A percentile compares a stretch with the other conserved stretches of the same genome.
Evolutionary conservation across 2,329 filamentous ascomycete species (phyloP).

Genomic region (Penicillium sp.): DNA sequence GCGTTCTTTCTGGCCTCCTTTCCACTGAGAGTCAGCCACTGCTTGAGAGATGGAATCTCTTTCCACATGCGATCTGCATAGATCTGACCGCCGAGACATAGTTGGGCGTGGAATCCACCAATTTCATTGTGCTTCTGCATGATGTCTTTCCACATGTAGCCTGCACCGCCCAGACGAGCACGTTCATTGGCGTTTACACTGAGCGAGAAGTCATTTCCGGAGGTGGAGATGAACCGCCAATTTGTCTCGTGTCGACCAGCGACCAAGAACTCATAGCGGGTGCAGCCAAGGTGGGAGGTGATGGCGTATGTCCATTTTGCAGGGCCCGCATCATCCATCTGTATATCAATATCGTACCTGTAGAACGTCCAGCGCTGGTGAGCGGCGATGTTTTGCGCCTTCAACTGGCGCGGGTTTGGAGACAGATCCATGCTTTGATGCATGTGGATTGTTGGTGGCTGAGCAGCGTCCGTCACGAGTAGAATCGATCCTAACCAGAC

Average conservation of each 20-base stretch:
- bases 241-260: slow-evolving; percentile 85
- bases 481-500: slow-evolving; percentile 92
- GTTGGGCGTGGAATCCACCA: slow-evolving; percentile 90
- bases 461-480: slow-evolving; percentile 84
- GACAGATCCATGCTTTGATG: slow-evolving; percentile 88
- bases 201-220: slow-evolving; percentile 91
- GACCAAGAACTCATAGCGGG: slow-evolving; percentile 95
- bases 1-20: slow-evolving; percentile 90
- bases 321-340: slow-evolving; percentile 76
- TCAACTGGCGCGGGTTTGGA: slow-evolving; percentile 85
- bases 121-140: slow-evolving; percentile 96
- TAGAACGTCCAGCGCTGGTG: slow-evolving; percentile 97
- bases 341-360: slow-evolving; percentile 86
- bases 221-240: slow-evolving; percentile 96
- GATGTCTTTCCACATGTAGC: slow-evolving; percentile 99
- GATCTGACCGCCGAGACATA: slow-evolving; percentile 91
- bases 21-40: slow-evolving; percentile 91
- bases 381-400: slow-evolving; percentile 76
- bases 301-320: slow-evolving; percentile 98
- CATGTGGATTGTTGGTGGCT: slow-evolving; percentile 94
- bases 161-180: slow-evolving; percentile 80
- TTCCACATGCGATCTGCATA: slow-evolving; percentile 96
- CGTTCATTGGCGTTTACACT: slow-evolving; percentile 85
- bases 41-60: slow-evolving; percentile 87
- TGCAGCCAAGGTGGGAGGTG: slow-evolving; percentile 94